Base-by-base conservation (phyloP, 2,329 filamentous ascomycete genomes). In the Alternaria incomplexa region DNA sequence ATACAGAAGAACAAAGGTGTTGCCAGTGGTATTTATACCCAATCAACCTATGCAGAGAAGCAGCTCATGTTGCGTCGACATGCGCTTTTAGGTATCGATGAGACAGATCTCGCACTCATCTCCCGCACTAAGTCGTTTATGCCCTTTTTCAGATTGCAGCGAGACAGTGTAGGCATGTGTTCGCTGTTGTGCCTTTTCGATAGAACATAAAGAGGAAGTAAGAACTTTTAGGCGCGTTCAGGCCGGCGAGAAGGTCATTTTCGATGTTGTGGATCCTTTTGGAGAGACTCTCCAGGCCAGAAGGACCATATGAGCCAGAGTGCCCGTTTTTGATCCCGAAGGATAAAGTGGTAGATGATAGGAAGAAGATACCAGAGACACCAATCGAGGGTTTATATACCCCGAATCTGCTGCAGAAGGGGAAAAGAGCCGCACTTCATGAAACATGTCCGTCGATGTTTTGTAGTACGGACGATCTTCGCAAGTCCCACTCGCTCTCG, bases 131-230 rank as follows among this genome's bases (percentile, higher is more conserved):
- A 2, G 1, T 13, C 5, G 5, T 12, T 13, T 1, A 5, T 4
- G 4, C 11, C 11, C 0, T n/a, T 17, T 10, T 40, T 17, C 0
- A 17, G 8, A 40, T 40, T 0, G n/a, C 36, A 40, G 36, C 9
- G 9, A 40, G 4, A 17, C n/a, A 40, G 0, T 17, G n/a, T 11
- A 2, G 15, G 36, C 36, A 40, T 40, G 3, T 40, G 36, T 40
- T 40, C 36, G 36, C 36, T 40, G 0, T 40, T 6, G 8, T 40
- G n/a, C 36, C 36, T 40, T 40, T 40, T 40, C 36, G 2, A 0
- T 2, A 36, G 32, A 36, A 36, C 32, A 36, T 36, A 0, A 4
- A 9, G 4, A n/a, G 6, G 3, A 9, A 0, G 3, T 2, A 3
- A n/a, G 3, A 4, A 5, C 7, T n/a, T 36, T n/a, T 2, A 9